Evolutionary conservation across 2,329 filamentous ascomycete genomes (phyloP).

Genomic region (Monosporascus sp.): DNA sequence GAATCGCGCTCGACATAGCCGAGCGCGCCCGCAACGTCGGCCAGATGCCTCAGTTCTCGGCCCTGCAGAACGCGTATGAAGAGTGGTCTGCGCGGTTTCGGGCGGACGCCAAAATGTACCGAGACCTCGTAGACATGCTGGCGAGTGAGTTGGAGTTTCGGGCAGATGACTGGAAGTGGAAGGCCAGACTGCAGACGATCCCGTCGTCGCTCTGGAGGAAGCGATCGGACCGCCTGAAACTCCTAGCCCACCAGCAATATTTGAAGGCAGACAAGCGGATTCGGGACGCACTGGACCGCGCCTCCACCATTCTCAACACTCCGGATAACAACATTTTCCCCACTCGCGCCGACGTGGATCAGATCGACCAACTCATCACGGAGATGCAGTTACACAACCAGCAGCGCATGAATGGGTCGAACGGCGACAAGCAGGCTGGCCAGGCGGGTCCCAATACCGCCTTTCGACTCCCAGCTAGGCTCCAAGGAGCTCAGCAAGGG

Average conservation of each 20-base stretch:
- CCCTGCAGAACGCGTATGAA: conserved; percentile 2
- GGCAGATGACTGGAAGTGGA: conserved; percentile 9
- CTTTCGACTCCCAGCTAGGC: too few relatives aligned
- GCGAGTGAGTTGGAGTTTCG: background rate
- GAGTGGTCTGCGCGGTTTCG: conserved; percentile 6
- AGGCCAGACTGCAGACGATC: conserved; percentile 9
- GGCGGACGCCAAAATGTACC: conserved; percentile 1
- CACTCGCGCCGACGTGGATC: background rate
- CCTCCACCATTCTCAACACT: background rate
- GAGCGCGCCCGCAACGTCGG: background rate
- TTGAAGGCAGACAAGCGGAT: conserved; percentile 11
- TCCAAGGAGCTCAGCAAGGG: too few relatives aligned
- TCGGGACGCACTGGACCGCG: conserved; percentile 16
- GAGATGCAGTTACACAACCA: background rate
- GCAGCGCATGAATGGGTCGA: background rate
- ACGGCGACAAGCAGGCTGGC: background rate
- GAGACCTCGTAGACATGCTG: conserved; percentile 5
- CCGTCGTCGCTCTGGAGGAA: conserved; percentile 15
- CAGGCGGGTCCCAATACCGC: background rate
- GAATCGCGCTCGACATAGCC: background rate
- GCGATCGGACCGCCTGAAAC: conserved; percentile 5
- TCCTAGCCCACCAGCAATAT: conserved; percentile 17
- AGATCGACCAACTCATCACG: background rate
- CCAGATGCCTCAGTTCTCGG: background rate
- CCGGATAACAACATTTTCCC: background rate